Evolutionary conservation across 495 filamentous ascomycete species (phyloP).

Genomic region (Hyaloscypha finlandica): DNA sequence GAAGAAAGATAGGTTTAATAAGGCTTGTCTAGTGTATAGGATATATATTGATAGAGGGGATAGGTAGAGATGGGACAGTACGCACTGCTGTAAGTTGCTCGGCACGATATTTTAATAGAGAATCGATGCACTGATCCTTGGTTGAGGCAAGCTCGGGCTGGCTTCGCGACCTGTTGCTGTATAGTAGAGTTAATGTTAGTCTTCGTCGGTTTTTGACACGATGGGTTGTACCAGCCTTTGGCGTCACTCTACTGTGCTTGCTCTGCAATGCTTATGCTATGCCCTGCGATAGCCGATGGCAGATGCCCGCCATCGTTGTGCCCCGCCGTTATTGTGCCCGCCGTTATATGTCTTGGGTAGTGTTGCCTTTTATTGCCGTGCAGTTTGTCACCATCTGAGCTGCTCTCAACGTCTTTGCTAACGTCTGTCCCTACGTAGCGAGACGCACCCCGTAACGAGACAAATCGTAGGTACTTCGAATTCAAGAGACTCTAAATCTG

Average conservation of each 20-base stretch:
- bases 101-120: constrained; percentile 10
- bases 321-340: neutral
- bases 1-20: too few relatives aligned
- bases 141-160: constrained; percentile 22
- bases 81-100: too few relatives aligned
- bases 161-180: constrained; percentile 24
- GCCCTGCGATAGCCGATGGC: neutral
- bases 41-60: too few relatives aligned
- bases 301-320: constrained; percentile 1
- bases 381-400: too few relatives aligned
- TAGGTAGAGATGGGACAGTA: too few relatives aligned
- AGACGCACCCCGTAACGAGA: too few relatives aligned
- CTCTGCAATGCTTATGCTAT: neutral
- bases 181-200: constrained; percentile 23
- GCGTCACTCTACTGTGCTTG: constrained; percentile 5
- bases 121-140: constrained; percentile 21
- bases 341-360: too few relatives aligned
- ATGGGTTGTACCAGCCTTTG: constrained; percentile 14
- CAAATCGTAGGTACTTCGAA: too few relatives aligned
- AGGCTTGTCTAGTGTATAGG: too few relatives aligned
- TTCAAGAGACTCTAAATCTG: too few relatives aligned
- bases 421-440: too few relatives aligned
- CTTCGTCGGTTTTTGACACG: constrained; percentile 22
- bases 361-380: too few relatives aligned
- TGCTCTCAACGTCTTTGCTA: constrained; percentile 9